Conservation (phyloP, 2,329 filamentous ascomycete genomes). For the Ophidiomyces ophidiicola region DNA sequence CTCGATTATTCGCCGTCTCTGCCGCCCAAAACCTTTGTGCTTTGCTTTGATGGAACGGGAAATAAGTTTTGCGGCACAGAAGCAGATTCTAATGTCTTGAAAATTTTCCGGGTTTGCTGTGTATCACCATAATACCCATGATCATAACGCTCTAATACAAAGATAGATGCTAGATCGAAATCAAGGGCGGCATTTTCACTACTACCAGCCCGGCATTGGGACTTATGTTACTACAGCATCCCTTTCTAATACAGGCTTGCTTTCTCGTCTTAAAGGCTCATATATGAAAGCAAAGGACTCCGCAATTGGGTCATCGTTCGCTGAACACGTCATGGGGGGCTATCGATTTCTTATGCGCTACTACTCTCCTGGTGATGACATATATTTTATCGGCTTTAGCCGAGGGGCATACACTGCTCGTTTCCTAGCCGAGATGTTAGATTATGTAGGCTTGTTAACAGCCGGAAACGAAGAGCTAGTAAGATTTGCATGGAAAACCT, state of each 20-base stretch:
- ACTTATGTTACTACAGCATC: conserved; percentile 33
- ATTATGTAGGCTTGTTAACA: conserved; percentile 39
- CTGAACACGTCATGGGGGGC: conserved; percentile 41
- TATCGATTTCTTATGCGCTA: conserved; percentile 47
- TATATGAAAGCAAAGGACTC: conserved; percentile 15
- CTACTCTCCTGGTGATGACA: conserved; percentile 40
- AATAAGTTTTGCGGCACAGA: conserved; percentile 24
- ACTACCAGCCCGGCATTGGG: conserved; percentile 30
- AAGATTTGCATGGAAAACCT: conserved; percentile 35
- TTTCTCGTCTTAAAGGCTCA: conserved; percentile 17
- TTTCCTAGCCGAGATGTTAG: conserved; percentile 42
- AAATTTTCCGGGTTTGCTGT: conserved; percentile 27
- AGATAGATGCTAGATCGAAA: conserved; percentile 31
- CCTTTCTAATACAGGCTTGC: conserved; percentile 24
- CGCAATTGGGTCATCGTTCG: conserved; percentile 29
- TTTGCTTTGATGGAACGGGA: conserved; percentile 22
- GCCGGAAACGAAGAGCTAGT: conserved; percentile 45
- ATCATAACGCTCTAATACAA: conserved; percentile 1
- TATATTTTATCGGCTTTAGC: conserved; percentile 46
- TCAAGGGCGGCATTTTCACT: conserved; percentile 16
- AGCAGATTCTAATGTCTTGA: conserved; percentile 44
- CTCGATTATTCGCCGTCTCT: conserved; percentile 25
- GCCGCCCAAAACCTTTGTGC: conserved; percentile 27
- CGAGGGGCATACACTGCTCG: conserved; percentile 43
- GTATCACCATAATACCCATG: background rate